A percentile compares a stretch with the other conserved stretches of the same genome.
Evolutionary conservation across 2,329 filamentous ascomycete genomes (phyloP).

Genomic region (Podosphaera xanthii): DNA sequence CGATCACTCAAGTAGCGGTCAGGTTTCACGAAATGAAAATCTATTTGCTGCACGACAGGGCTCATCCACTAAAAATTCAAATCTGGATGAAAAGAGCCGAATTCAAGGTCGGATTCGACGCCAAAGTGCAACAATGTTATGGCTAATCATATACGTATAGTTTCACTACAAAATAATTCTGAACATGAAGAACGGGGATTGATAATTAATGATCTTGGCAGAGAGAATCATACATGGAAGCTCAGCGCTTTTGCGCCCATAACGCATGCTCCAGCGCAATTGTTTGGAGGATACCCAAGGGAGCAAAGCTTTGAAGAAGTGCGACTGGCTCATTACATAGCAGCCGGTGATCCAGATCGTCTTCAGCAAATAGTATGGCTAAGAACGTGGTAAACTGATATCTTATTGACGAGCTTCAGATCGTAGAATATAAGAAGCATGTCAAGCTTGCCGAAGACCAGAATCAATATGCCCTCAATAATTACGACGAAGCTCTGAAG

Average conservation of each 20-base stretch:
- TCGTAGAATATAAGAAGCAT: not conserved
- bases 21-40: slow-evolving; percentile 14
- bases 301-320: slow-evolving; percentile 84
- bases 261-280: slow-evolving; percentile 51
- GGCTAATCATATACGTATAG: no score
- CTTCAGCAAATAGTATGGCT: slow-evolving; percentile 19
- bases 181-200: slow-evolving; percentile 19
- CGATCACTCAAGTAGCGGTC: slow-evolving; percentile 16
- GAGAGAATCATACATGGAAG: slow-evolving; percentile 61
- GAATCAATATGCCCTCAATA: slow-evolving; percentile 44
- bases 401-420: not conserved
- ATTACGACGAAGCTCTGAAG: slow-evolving; percentile 48
- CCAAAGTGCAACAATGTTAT: no score
- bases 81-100: slow-evolving; percentile 7
- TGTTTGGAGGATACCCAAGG: slow-evolving; percentile 56
- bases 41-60: slow-evolving; percentile 5
- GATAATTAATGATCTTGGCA: slow-evolving; percentile 43
- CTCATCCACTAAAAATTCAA: slow-evolving; percentile 6
- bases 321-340: slow-evolving; percentile 52
- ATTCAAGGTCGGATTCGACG: not conserved
- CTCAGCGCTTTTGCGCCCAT: slow-evolving; percentile 71
- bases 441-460: slow-evolving; percentile 39
- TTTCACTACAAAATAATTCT: slow-evolving; percentile 3
- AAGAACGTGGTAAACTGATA: not conserved
- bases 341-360: slow-evolving; percentile 29